Conservation (phyloP, 2,329 filamentous ascomycete species). For the Epichloe baconii region DNA sequence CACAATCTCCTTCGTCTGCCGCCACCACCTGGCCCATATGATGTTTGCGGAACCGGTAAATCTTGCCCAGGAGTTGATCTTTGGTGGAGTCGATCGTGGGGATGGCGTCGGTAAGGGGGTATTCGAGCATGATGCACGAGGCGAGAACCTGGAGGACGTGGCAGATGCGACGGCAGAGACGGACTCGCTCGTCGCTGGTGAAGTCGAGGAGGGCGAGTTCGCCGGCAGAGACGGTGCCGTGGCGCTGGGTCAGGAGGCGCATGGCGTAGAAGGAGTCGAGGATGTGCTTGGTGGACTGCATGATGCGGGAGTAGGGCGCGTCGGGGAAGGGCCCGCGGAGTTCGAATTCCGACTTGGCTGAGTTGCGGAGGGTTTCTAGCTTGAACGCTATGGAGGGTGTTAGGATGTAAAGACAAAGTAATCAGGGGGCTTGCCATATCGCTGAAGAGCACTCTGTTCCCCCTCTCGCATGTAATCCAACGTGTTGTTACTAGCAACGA, state of each 20-base stretch:
- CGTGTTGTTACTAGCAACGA: conserved; percentile 45
- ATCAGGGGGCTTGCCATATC: conserved; percentile 38
- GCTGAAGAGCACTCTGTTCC: conserved; percentile 77
- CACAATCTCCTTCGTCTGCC: conserved; percentile 1
- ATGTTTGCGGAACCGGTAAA: conserved; percentile 73
- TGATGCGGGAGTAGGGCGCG: conserved; percentile 57
- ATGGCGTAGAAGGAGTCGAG: conserved; percentile 93
- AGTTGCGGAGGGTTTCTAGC: conserved; percentile 57
- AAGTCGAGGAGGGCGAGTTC: conserved; percentile 70
- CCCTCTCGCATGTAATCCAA: conserved; percentile 72
- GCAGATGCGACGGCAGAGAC: conserved; percentile 78
- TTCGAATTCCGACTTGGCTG: conserved; percentile 78
- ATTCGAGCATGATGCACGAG: conserved; percentile 86
- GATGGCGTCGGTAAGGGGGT: conserved; percentile 78
- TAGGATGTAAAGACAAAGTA: neutral
- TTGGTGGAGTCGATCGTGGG: conserved; percentile 71
- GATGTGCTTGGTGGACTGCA: conserved; percentile 69
- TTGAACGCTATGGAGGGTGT: conserved; percentile 35
- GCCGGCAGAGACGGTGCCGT: conserved; percentile 60
- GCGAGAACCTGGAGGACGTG: conserved; percentile 81
- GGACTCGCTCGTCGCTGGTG: conserved; percentile 64
- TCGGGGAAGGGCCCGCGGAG: conserved; percentile 77
- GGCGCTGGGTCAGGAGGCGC: conserved; percentile 81
- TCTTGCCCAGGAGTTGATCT: conserved; percentile 72
- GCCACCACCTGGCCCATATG: conserved; percentile 26